A percentile compares a stretch with the other conserved stretches of the same genome.
Evolutionary conservation across 2,329 filamentous ascomycete species (phyloP).

Genomic region (Penicillium crustosum): DNA sequence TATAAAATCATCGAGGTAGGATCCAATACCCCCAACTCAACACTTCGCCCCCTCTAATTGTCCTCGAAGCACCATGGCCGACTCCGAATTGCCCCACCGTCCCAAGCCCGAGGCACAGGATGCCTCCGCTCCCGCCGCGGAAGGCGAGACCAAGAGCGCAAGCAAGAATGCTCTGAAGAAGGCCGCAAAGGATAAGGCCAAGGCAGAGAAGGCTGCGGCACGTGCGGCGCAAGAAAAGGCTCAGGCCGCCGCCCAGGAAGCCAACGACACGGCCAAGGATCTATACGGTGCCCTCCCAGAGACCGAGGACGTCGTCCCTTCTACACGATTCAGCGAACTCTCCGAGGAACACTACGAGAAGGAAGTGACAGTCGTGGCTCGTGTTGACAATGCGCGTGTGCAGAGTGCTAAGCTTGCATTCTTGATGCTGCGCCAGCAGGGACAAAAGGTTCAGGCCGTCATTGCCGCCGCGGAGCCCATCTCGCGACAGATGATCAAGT

Average conservation of each 20-base stretch:
- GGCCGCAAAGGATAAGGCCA: constrained; percentile 85
- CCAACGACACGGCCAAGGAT: constrained; percentile 61
- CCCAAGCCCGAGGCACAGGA: constrained; percentile 39
- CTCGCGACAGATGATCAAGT: constrained; percentile 92
- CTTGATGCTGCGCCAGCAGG: constrained; percentile 76
- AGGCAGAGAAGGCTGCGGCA: constrained; percentile 72
- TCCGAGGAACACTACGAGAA: constrained; percentile 65
- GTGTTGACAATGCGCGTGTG: constrained; percentile 81
- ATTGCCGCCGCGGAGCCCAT: constrained; percentile 63
- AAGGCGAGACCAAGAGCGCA: constrained; percentile 37
- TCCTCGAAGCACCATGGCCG: constrained; percentile 34
- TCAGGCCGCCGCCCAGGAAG: constrained; percentile 64
- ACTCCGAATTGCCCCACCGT: constrained; percentile 42
- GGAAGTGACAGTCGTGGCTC: constrained; percentile 72
- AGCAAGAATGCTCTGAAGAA: constrained; percentile 86
- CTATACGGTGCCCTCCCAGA: constrained; percentile 74
- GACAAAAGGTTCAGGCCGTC: constrained; percentile 80
- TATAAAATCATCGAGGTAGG: constrained; percentile 23
- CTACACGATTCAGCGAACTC: constrained; percentile 58
- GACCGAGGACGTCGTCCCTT: constrained; percentile 57
- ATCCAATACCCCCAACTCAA: background rate
- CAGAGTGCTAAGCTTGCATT: constrained; percentile 92
- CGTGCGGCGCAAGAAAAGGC: constrained; percentile 73
- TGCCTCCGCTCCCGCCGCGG: constrained; percentile 33
- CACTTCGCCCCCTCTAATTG: background rate